These are phyloP conservation scores for Cyberlindnera misumaiensis DNA, from an alignment of 805 yeast genomes.

Conservation along the genomic window DNA sequence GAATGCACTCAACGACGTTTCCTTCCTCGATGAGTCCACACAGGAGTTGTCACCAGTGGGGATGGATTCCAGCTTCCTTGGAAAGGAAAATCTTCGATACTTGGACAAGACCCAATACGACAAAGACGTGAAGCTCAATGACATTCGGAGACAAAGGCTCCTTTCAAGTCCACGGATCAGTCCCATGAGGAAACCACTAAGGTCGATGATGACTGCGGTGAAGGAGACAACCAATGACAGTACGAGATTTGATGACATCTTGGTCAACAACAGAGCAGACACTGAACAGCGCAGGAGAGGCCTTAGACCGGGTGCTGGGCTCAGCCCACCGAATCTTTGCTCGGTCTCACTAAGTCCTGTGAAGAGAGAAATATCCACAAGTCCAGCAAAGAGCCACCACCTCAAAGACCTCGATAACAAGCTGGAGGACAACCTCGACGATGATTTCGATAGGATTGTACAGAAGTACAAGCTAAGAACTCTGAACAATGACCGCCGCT, in stretches of 20 bases:
- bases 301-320: constrained; percentile 3
- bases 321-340: too few relatives aligned
- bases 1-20: constrained; percentile 4
- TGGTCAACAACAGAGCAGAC: constrained; percentile 6
- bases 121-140: constrained; percentile 6
- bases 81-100: constrained; percentile 11
- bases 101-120: constrained; percentile 11
- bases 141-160: constrained; percentile 13
- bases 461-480: constrained; percentile 12
- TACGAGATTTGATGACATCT: constrained; percentile 1
- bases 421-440: neutral
- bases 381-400: neutral
- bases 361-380: too few relatives aligned
- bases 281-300: constrained; percentile 2
- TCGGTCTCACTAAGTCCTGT: too few relatives aligned
- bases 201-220: neutral
- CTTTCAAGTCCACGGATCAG: too few relatives aligned
- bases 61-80: constrained; percentile 12
- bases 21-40: constrained; percentile 6
- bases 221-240: too few relatives aligned
- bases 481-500: neutral
- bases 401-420: neutral
- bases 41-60: neutral
- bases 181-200: neutral
- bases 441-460: constrained; percentile 7